Conservation (phyloP, 331 rosid genomes). For the Dryas integrifolia region DNA sequence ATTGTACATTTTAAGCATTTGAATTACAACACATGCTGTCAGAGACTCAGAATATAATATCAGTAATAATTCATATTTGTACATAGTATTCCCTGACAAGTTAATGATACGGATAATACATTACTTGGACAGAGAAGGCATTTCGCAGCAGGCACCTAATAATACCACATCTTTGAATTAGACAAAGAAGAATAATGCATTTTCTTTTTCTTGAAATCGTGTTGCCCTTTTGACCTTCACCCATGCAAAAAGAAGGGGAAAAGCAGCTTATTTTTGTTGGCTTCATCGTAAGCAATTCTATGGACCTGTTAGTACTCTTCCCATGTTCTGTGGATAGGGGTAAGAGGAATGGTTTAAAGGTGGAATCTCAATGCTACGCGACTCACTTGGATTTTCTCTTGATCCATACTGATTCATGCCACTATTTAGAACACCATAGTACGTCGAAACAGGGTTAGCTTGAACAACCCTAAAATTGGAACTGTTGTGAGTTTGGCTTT, state of each 20-base stretch:
- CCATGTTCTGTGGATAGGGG: conserved; percentile 76
- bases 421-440: conserved; percentile 56
- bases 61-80: conserved; percentile 50
- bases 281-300: conserved; percentile 32
- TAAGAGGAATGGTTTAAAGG: conserved; percentile 61
- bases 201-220: conserved; percentile 34
- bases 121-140: conserved; percentile 42
- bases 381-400: conserved; percentile 58
- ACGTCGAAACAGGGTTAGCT: conserved; percentile 42
- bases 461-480: conserved; percentile 60
- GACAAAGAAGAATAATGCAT: conserved; percentile 29
- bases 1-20: conserved; percentile 29
- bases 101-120: conserved; percentile 47
- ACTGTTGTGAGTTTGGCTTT: conserved; percentile 44
- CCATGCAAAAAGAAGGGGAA: conserved; percentile 26
- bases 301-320: conserved; percentile 86
- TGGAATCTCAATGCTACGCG: conserved; percentile 37
- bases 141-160: conserved; percentile 41
- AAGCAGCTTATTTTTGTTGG: conserved; percentile 35
- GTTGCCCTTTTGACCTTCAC: conserved; percentile 33
- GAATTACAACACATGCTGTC: conserved; percentile 34
- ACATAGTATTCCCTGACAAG: conserved; percentile 46
- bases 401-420: conserved; percentile 60
- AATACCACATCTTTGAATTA: conserved; percentile 42
- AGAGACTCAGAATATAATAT: conserved; percentile 27